These are phyloP conservation scores for Trypanosoma scelopori DNA, from an alignment of 208 protist species.

Conservation along the genomic window DNA sequence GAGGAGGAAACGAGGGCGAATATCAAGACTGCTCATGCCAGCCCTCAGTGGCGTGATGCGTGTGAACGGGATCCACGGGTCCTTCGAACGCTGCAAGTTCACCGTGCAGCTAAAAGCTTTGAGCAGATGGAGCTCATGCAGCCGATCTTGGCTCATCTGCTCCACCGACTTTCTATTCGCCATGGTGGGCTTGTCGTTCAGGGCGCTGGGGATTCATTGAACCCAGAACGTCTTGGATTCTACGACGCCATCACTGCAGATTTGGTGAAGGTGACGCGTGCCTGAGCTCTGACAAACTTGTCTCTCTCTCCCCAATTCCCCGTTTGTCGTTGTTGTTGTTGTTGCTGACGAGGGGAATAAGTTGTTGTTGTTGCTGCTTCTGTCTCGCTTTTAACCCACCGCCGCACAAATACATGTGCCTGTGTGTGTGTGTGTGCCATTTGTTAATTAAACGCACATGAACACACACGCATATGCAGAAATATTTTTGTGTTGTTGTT, in stretches of 20 bases:
- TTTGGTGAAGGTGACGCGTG: constrained; percentile 63
- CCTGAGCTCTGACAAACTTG: background rate
- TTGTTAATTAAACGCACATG: no score
- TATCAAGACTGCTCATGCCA: background rate
- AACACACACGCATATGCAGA: no score
- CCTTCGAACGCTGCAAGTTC: constrained; percentile 40
- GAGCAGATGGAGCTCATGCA: constrained; percentile 71
- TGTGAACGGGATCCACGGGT: background rate
- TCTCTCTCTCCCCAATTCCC: constrained; percentile 13
- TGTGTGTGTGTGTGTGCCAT: no score
- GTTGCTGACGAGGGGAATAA: no score
- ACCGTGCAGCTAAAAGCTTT: constrained; percentile 55
- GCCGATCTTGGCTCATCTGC: constrained; percentile 41
- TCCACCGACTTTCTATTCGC: constrained; percentile 14
- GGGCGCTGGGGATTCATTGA: constrained; percentile 50
- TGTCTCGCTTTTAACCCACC: no score
- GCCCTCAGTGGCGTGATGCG: no score
- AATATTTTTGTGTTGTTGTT: no score
- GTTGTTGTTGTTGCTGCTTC: no score
- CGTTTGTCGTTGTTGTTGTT: no score
- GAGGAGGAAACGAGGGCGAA: background rate
- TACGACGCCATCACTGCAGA: constrained; percentile 87
- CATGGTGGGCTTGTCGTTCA: constrained; percentile 28
- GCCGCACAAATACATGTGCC: no score
- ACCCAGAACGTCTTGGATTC: constrained; percentile 57